These are phyloP conservation scores for Suillus decipiens DNA, from an alignment of 768 basidiomycete genomes.

Conservation along the genomic window DNA sequence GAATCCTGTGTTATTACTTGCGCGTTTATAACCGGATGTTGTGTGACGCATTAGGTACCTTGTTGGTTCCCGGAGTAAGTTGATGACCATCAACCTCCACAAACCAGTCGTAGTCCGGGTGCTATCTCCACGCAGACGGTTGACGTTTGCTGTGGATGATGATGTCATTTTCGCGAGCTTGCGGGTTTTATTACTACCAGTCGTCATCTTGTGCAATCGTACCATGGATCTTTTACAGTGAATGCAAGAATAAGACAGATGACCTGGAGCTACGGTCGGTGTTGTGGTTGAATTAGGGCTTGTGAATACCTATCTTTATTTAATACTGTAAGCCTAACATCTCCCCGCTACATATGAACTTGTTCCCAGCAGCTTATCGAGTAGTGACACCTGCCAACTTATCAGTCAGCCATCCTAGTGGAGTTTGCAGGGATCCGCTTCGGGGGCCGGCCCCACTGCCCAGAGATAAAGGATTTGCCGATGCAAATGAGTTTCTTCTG, in stretches of 20 bases:
- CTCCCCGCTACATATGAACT: neutral
- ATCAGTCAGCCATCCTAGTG: constrained; percentile 78
- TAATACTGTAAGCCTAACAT: neutral
- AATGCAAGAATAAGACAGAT: neutral
- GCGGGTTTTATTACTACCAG: neutral
- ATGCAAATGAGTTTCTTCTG: constrained; percentile 74
- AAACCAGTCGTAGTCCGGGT: neutral
- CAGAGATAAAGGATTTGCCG: constrained; percentile 81
- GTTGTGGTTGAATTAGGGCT: neutral
- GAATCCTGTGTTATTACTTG: neutral
- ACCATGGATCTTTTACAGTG: neutral
- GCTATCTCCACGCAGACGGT: neutral
- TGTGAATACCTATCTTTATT: too few relatives aligned
- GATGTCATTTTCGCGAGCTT: neutral
- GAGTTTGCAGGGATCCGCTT: constrained; percentile 64
- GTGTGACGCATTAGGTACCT: constrained; percentile 24
- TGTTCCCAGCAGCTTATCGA: constrained; percentile 12
- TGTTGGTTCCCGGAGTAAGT: constrained; percentile 22
- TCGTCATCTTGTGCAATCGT: neutral
- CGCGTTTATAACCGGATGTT: constrained; percentile 4
- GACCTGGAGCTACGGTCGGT: neutral
- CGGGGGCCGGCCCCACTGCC: constrained; percentile 59
- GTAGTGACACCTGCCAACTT: constrained; percentile 69
- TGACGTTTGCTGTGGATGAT: neutral
- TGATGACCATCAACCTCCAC: neutral